Percentiles rank a stretch among this genome's conserved stretches.
Conservation (phyloP, 2,329 filamentous ascomycete genomes). For the Diaporthe ilicicola region DNA sequence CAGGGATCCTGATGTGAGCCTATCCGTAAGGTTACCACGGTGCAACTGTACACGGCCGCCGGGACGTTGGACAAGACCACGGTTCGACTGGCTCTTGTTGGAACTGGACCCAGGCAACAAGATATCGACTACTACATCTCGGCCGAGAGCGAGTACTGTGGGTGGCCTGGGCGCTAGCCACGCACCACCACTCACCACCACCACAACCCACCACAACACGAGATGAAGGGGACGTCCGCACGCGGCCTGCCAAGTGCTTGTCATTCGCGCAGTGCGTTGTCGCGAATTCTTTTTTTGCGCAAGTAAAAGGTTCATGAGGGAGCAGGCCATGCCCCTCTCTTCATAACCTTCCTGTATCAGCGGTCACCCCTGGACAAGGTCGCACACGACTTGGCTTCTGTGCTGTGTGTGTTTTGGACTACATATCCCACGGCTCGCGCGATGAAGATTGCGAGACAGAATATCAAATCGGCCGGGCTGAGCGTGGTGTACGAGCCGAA, state of each 20-base stretch:
- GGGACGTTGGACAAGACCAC: neutral
- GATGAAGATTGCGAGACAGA: conserved; percentile 38
- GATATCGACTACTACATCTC: neutral
- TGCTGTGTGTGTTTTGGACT: neutral
- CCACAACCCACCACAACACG: neutral
- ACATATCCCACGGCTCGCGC: neutral
- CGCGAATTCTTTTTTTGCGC: neutral
- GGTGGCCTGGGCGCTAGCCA: neutral
- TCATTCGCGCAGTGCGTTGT: neutral
- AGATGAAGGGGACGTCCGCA: conserved; percentile 7
- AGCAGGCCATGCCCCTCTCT: neutral
- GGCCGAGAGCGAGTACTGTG: conserved; percentile 12
- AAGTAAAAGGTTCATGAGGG: neutral
- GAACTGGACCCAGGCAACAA: neutral
- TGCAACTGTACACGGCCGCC: conserved; percentile 7
- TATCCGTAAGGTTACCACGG: neutral
- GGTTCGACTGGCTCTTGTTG: neutral
- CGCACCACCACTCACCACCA: neutral
- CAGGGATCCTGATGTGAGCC: conserved; percentile 16
- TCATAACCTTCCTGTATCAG: neutral
- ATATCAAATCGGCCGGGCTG: conserved; percentile 40
- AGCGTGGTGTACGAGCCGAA: conserved; percentile 45
- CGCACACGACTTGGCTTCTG: neutral
- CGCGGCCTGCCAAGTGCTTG: conserved; percentile 7
- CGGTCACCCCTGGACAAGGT: neutral